Conservation (phyloP, 2,329 filamentous ascomycete species). For the Xylaria sp. region DNA sequence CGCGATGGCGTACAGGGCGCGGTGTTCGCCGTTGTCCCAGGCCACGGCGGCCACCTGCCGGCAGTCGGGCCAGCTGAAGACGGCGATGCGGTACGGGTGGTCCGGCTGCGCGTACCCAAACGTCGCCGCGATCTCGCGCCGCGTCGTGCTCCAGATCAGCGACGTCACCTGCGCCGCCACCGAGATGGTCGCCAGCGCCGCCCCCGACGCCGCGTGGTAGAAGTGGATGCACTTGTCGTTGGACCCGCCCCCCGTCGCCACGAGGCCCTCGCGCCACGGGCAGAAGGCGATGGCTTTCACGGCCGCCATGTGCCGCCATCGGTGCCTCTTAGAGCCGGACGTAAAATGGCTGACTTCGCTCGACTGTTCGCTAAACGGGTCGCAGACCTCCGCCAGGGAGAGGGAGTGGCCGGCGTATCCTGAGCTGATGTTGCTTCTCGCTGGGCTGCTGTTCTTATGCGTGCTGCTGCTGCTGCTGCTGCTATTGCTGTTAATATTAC, state of each 20-base stretch:
- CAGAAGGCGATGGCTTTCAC: conserved; percentile 98
- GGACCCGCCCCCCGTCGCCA: conserved; percentile 90
- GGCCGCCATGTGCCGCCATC: conserved; percentile 80
- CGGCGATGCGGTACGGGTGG: conserved; percentile 84
- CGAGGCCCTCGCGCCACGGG: conserved; percentile 83
- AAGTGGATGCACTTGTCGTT: conserved; percentile 97
- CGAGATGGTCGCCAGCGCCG: conserved; percentile 84
- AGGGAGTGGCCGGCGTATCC: neutral
- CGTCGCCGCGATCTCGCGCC: conserved; percentile 86
- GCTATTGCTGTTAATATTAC: neutral
- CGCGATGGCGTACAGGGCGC: conserved; percentile 84
- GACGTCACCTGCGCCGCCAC: conserved; percentile 93
- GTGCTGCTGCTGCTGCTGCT: neutral
- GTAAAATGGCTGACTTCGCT: conserved; percentile 50
- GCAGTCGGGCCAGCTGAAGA: conserved; percentile 94
- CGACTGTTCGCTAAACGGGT: conserved; percentile 1
- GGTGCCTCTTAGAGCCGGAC: conserved; percentile 65
- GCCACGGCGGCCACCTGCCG: conserved; percentile 82
- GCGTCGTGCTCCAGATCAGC: conserved; percentile 84
- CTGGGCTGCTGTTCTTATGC: neutral
- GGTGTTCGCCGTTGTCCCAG: conserved; percentile 76
- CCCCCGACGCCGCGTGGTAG: conserved; percentile 83
- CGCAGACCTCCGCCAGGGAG: neutral
- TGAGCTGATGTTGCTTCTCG: neutral
- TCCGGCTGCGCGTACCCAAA: conserved; percentile 93